Base-by-base conservation (phyloP, 768 basidiomycete species). In the Leccinum aurantiacum region DNA sequence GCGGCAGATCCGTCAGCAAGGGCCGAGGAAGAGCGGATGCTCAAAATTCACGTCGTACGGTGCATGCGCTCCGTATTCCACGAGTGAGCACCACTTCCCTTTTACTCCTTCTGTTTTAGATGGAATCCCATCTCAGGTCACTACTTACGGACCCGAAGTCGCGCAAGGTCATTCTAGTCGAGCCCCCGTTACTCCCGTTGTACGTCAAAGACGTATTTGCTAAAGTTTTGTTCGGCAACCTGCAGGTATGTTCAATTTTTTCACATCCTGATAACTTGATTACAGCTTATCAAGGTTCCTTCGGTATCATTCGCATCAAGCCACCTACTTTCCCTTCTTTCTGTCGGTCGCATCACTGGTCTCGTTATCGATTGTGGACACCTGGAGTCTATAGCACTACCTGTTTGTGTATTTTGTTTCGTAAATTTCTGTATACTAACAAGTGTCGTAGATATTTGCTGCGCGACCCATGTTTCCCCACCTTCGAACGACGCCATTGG, bases 121-220 rank as follows among this genome's bases (percentile, higher is more conserved):
- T 51, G 17, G 56, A 66, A 68, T 53, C 63, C 57, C 62, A 58
- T 68, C 29, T 60, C 74, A 96, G 95, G 71, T 92, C 93, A 53
- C 80, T 99, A 51, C 81, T 98, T 72, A 91, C 93, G 65, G 97
- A 98, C 69, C 91, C 97, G 2, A 96, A 95, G 74, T 88, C 94
- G 31, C 86, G 97, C 57, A 98, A 97, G 74, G 90, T 99, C 56
- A 93, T 98, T 56, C 67, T 99, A 22, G 79, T 96, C 6, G 97
- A 98, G 74, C 90, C 93, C 71, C 91, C 96, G 1, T 76, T 96
- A 24, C 77, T 98, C 17, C 93, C 95, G 1, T 72, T 91, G 1
- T 83, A 88, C 58, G 87, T 98, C 69, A 98, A 98, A 75, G 91
- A 96, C 47, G 86, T 84, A 60, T 82, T 98, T 41, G 92, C 93